phyloP scores from a whole-genome alignment of 331 rosid species.

The Phaseolus coccineus region DNA sequence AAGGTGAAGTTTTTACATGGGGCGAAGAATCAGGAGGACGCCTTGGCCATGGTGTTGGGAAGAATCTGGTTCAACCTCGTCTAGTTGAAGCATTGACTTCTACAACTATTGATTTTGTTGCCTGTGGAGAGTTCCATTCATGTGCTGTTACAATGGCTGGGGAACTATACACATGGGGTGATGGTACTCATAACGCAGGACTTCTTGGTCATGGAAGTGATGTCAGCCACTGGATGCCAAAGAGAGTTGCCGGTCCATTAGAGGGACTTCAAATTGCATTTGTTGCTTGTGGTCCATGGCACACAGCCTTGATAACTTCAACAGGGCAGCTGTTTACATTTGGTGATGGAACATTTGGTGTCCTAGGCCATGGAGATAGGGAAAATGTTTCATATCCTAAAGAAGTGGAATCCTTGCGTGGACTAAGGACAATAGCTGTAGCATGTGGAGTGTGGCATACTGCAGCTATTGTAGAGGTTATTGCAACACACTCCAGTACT shows the following conservation, averaged over 20 bases:
- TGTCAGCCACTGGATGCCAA: slow-evolving; percentile 96
- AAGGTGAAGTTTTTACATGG: slow-evolving; percentile 98
- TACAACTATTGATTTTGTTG: slow-evolving; percentile 74
- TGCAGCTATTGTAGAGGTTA: slow-evolving; percentile 96
- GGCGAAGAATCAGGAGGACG: slow-evolving; percentile 99
- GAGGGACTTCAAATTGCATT: slow-evolving; percentile 92
- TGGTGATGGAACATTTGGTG: slow-evolving; percentile 99
- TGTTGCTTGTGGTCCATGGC: slow-evolving; percentile 99
- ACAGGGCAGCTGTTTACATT: slow-evolving; percentile 88
- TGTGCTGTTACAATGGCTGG: slow-evolving; percentile 96
- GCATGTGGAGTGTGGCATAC: slow-evolving; percentile 99
- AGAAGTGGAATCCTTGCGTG: slow-evolving; percentile 91
- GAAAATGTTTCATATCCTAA: slow-evolving; percentile 77
- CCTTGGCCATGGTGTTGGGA: slow-evolving; percentile 97
- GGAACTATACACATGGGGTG: slow-evolving; percentile 98
- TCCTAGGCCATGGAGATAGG: slow-evolving; percentile 92
- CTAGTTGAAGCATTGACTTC: slow-evolving; percentile 87
- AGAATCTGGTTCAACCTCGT: slow-evolving; percentile 80
- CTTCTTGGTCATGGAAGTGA: slow-evolving; percentile 95
- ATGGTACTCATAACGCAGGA: slow-evolving; percentile 97
- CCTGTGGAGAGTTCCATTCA: slow-evolving; percentile 97
- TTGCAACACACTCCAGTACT: slow-evolving; percentile 80
- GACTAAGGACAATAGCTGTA: slow-evolving; percentile 87
- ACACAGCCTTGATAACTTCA: slow-evolving; percentile 91
- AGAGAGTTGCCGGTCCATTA: slow-evolving; percentile 87